A percentile compares a stretch with the other conserved stretches of the same genome.
phyloP scores from a whole-genome alignment of 495 filamentous ascomycete species.

The Jackrogersella minutella region DNA sequence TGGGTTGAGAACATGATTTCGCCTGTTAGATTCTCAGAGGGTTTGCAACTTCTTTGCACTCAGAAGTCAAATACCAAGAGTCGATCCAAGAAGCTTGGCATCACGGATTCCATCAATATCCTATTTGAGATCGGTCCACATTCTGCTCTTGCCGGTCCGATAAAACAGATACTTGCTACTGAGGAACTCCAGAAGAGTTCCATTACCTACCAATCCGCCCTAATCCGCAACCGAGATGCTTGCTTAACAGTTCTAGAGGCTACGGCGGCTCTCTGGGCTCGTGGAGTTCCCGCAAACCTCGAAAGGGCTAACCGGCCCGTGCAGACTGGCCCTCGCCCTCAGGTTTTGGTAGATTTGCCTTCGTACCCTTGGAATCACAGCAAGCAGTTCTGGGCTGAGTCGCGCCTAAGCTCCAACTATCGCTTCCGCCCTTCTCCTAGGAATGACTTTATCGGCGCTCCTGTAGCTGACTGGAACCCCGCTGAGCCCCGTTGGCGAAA shows the following conservation, averaged over 20 bases:
- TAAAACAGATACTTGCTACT: neutral
- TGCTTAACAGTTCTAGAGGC: neutral
- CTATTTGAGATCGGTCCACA: neutral
- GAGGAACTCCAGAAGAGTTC: neutral
- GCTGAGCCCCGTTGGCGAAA: constrained; percentile 54
- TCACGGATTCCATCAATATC: neutral
- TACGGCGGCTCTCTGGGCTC: neutral
- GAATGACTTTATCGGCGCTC: constrained; percentile 60
- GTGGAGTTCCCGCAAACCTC: neutral
- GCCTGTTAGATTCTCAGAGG: constrained; percentile 50
- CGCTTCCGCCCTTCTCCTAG: constrained; percentile 4
- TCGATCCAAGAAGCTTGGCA: neutral
- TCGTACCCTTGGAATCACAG: constrained; percentile 57
- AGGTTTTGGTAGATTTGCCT: constrained; percentile 41
- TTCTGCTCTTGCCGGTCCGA: constrained; percentile 1
- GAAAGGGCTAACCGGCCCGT: neutral
- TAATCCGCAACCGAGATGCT: neutral
- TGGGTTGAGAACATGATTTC: constrained; percentile 55
- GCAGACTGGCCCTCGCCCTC: neutral
- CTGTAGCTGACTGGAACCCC: constrained; percentile 40
- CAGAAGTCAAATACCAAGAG: neutral
- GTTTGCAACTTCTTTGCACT: neutral
- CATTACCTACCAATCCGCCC: neutral
- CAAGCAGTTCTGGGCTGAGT: constrained; percentile 54
- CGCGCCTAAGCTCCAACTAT: constrained; percentile 43